Conservation (phyloP, 352 stramenopile genomes). For the Sclerospora graminicola region DNA sequence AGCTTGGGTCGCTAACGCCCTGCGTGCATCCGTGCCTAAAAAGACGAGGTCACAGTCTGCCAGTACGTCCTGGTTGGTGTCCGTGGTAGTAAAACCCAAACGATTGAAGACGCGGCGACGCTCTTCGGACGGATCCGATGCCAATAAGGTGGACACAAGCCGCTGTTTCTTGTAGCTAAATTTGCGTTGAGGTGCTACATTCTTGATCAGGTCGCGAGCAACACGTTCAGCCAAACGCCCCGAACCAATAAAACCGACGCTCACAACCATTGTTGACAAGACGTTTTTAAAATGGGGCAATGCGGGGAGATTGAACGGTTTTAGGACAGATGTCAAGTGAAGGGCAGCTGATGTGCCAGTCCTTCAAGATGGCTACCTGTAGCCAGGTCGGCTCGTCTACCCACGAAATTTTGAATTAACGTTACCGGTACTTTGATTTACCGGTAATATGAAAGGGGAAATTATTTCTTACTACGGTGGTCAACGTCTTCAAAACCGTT, state of each 20-base stretch:
- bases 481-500: too few species aligned
- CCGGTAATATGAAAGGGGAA: too few species aligned
- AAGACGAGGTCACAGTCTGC: constrained; percentile 65
- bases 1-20: constrained; percentile 28
- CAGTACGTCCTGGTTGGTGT: constrained; percentile 44
- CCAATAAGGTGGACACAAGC: constrained; percentile 56
- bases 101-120: constrained; percentile 45
- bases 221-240: constrained; percentile 51
- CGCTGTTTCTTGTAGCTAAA: constrained; percentile 72
- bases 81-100: constrained; percentile 58
- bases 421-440: too few species aligned
- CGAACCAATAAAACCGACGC: constrained; percentile 65
- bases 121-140: constrained; percentile 45
- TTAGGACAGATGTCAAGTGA: too few species aligned
- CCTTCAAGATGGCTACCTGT: too few species aligned
- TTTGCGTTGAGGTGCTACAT: constrained; percentile 43
- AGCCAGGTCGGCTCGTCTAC: too few species aligned
- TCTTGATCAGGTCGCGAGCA: constrained; percentile 49
- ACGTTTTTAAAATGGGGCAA: too few species aligned
- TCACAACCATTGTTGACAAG: too few species aligned
- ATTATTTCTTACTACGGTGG: too few species aligned
- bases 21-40: constrained; percentile 39
- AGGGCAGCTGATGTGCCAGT: too few species aligned
- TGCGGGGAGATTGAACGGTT: too few species aligned
- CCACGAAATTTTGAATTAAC: too few species aligned